Base-by-base conservation (phyloP, 108 stramenopile genomes). In the Skeletonema marinoi region DNA sequence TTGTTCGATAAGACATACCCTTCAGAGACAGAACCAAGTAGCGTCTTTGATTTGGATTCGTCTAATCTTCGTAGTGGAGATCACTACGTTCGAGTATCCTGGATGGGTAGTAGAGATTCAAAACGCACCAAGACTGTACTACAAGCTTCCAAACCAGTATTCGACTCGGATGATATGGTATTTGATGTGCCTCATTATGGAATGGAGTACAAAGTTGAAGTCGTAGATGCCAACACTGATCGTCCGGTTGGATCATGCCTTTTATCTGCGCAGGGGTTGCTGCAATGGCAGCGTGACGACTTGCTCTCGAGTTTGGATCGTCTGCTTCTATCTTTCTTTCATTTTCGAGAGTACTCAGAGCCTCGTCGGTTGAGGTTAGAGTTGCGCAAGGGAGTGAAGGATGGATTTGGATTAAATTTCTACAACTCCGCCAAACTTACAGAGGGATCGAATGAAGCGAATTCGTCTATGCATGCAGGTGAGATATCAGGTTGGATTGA, bases 401-500 rank as follows among this genome's bases (percentile, higher is more conserved):
- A 70, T 59, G 93, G 83, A n/a, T 88, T 87, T 39, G 80, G 86
- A 32, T 63, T 84, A 30, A 89, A 89, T 60, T 94, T 82, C 71
- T 92, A 84, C 62, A 85, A 82, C 65, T 62, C 82, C 30, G 48
- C 80, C 33, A 86, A 80, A 62, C 63, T 66, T 11, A 54, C 60
- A 4, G 79, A 70, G 42, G 78, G 73, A 17, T 42, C 71, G 12
- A 77, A 58, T 58, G 63, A 65, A 70, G 66, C 70, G 56, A 63
- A 60, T 58, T 64, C 63, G 10, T 66, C 81, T 16, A 16, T 39
- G 42, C 66, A 56, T 51, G 67, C 79, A 54, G 88, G 87, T 25
- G 85, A 81, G 67, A 92, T 93, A 66, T 77, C 73, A 46, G 95
- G 95, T 6, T 92, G 90, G 89, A 48, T 93, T 32, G 91, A 93